Evolutionary conservation across 345 rosid genomes (phyloP).

Genomic region (Bruguiera parviflora): DNA sequence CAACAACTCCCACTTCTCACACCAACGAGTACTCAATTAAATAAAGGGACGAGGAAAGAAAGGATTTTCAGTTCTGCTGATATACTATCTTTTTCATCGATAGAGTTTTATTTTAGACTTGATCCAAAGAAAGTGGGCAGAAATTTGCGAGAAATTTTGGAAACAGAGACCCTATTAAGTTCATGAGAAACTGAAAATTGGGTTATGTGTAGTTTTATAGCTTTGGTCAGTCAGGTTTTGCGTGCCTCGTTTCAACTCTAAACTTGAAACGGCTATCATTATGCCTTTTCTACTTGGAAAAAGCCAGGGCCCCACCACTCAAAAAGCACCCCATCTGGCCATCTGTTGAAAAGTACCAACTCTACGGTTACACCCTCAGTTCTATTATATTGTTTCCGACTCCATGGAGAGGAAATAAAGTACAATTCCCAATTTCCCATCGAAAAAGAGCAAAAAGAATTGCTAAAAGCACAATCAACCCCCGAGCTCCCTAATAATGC

Average conservation of each 20-base stretch:
- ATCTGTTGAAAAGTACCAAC: too few species aligned
- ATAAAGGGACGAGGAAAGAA: too few species aligned
- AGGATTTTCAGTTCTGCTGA: too few species aligned
- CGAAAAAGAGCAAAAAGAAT: not conserved
- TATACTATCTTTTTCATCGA: too few species aligned
- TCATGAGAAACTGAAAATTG: not conserved
- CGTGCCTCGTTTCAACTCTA: conserved; percentile 18
- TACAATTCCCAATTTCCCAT: not conserved
- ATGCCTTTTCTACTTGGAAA: not conserved
- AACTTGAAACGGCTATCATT: not conserved
- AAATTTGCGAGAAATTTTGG: not conserved
- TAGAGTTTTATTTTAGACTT: too few species aligned
- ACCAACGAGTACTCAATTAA: too few species aligned
- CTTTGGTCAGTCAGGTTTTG: conserved; percentile 16
- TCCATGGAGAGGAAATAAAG: not conserved
- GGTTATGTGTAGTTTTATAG: not conserved
- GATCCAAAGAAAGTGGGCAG: not conserved
- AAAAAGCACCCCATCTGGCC: too few species aligned
- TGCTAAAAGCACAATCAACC: too few species aligned
- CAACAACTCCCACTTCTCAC: not conserved
- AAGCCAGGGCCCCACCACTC: too few species aligned
- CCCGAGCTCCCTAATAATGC: not conserved
- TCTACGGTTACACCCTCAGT: too few species aligned
- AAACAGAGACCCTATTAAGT: conserved; percentile 4
- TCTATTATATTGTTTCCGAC: too few species aligned